These are phyloP conservation scores for Coprinopsis sp. DNA, from an alignment of 768 basidiomycete genomes.

Conservation along the genomic window DNA sequence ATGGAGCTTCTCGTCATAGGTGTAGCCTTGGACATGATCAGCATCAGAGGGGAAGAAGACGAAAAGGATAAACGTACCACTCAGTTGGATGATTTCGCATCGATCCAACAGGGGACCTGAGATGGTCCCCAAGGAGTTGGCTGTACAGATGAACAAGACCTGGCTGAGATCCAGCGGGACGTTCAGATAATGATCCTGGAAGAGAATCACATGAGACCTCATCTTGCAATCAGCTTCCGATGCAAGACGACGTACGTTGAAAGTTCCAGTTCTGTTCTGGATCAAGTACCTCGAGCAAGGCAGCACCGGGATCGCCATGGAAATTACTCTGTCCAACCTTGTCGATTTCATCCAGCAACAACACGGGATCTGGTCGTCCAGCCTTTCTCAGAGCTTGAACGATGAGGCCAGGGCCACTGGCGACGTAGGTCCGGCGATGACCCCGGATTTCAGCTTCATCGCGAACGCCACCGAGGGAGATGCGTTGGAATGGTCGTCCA, in stretches of 20 bases:
- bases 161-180: conserved; percentile 85
- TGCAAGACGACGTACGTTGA: conserved; percentile 48
- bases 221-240: not conserved
- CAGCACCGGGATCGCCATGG: conserved; percentile 90
- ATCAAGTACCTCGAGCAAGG: conserved; percentile 87
- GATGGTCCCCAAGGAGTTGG: conserved; percentile 87
- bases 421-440: conserved; percentile 80
- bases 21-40: conserved; percentile 50
- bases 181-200: conserved; percentile 87
- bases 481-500: conserved; percentile 83
- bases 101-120: conserved; percentile 84
- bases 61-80: conserved; percentile 38
- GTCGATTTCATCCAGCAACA: conserved; percentile 90
- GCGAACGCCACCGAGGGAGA: conserved; percentile 86
- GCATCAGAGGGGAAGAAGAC: not conserved
- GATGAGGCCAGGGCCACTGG: conserved; percentile 78
- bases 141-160: conserved; percentile 89
- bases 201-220: not conserved
- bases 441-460: conserved; percentile 75
- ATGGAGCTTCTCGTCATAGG: conserved; percentile 86
- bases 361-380: conserved; percentile 72
- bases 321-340: conserved; percentile 84
- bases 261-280: conserved; percentile 88
- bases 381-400: conserved; percentile 86
- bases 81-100: conserved; percentile 81